Evolutionary conservation across 257 asterid genomes (phyloP).

Genomic region (Solanum dulcamara): DNA sequence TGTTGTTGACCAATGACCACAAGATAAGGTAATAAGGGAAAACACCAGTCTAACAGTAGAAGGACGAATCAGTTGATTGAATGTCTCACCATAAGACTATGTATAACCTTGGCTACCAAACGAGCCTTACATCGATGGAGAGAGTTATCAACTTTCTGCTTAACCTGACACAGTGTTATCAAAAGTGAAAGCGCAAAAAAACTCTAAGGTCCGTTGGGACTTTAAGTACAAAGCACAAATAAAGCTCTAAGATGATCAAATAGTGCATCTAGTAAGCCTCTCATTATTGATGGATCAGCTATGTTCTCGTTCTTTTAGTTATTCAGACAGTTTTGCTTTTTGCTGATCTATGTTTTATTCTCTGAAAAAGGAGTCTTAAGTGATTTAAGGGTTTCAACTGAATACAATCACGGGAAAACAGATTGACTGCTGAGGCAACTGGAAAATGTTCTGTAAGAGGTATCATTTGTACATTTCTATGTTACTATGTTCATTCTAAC

Average conservation of each 20-base stretch:
- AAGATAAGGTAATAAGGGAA: not conserved
- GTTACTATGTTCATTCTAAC: not conserved
- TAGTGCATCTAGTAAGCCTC: not conserved
- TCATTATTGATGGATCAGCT: not conserved
- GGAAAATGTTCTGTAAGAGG: not conserved
- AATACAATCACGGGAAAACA: not conserved
- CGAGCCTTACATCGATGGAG: not conserved
- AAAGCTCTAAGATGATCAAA: not conserved
- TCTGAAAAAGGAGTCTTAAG: not conserved
- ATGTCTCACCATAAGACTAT: not conserved
- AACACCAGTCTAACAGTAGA: not conserved
- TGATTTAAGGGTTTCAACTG: not conserved
- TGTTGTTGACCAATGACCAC: not conserved
- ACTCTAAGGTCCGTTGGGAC: not conserved
- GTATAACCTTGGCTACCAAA: not conserved
- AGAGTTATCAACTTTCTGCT: not conserved
- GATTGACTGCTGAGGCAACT: not conserved
- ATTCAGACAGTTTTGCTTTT: not conserved
- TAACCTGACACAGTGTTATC: not conserved
- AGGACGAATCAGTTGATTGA: not conserved
- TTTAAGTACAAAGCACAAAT: not conserved
- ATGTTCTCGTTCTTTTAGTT: not conserved
- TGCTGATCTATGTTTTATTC: not conserved
- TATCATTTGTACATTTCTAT: not conserved
- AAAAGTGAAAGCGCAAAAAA: not conserved